Evolutionary conservation across 2,329 filamentous ascomycete genomes (phyloP), one percentile per base, ranked within the genome.

Genomic region (Paecilomyces sp.): DNA sequence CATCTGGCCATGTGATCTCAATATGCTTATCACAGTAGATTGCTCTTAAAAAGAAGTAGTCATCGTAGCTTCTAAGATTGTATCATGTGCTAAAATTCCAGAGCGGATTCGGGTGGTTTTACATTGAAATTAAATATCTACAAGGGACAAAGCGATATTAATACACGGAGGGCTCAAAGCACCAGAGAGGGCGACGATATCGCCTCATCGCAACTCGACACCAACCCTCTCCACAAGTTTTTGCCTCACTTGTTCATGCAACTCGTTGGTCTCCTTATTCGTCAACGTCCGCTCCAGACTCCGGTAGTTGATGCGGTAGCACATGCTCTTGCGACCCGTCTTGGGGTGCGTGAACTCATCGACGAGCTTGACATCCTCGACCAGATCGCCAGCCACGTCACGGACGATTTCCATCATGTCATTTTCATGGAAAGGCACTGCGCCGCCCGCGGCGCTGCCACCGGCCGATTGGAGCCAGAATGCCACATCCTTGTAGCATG

Each of bases 351-450:
- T 86, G 74, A 97, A 99, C 71, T 91, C 85, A 75, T 97, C 94
- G 57, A 91, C 85, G 30, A 95, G 80, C 62, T 80, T 81, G 56
- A 97, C 93, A 73, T 96, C 91, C 77, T 99, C 94, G 36, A 94
- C 91, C 24, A 87, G 76, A 72, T 96, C 90, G 56, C 92, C 92
- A 9, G 86, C 90, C 54, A 93, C 82, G 66, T 87, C 87, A 65
- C 94, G 87, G 18, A 97, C 90, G 59, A 97, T 84, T 76, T 97
- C 94, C 93, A 97, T 97, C 57, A 97, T 81, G 74, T 99, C 94
- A 76, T 97, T 97, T 73, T 95, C 92, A 74, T 97, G 93, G 71
- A 96, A 91, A 3, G 75, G 69, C 18, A 74, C 63, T 28, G 71
- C 66, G 33, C 76, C 75, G 54, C 75, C 72, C 25, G 74, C 70